Percentiles rank a stretch among this genome's conserved stretches.
phyloP scores from a whole-genome alignment of 192 early-diverging fungal genomes.

The Umbelopsis sp. region DNA sequence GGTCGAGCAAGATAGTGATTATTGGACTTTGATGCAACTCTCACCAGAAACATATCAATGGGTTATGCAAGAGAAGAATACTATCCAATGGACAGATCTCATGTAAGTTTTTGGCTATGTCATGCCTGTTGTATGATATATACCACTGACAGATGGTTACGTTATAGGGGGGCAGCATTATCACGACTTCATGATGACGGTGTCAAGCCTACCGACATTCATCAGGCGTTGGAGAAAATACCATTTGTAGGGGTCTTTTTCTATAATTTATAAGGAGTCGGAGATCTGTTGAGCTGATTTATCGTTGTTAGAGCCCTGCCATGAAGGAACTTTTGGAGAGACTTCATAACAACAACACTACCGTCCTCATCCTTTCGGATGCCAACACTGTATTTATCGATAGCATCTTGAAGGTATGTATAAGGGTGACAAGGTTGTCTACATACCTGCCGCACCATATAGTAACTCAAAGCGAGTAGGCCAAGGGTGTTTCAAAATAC shows the following conservation, averaged over 20 bases:
- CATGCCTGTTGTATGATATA: neutral
- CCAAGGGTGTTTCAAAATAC: slow-evolving; percentile 47
- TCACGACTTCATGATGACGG: slow-evolving; percentile 43
- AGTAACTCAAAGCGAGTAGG: slow-evolving; percentile 30
- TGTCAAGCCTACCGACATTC: slow-evolving; percentile 35
- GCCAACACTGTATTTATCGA: slow-evolving; percentile 66
- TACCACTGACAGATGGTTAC: neutral
- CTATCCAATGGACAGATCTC: slow-evolving; percentile 67
- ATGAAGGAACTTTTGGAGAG: slow-evolving; percentile 49
- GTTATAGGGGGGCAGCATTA: slow-evolving; percentile 35
- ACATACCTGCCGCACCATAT: neutral
- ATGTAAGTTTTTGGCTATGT: slow-evolving; percentile 44
- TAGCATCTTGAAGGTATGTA: slow-evolving; percentile 56
- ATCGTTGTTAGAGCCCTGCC: slow-evolving; percentile 35
- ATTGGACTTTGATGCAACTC: slow-evolving; percentile 48
- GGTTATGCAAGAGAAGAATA: slow-evolving; percentile 21
- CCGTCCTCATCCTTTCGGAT: slow-evolving; percentile 63
- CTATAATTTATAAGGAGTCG: neutral
- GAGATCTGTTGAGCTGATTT: neutral
- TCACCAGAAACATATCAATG: slow-evolving; percentile 39
- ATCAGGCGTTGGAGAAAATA: slow-evolving; percentile 33
- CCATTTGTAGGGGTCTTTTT: slow-evolving; percentile 42
- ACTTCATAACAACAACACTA: slow-evolving; percentile 48
- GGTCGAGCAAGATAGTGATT: slow-evolving; percentile 64
- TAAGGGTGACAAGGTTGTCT: neutral